Percentiles rank a stretch among this genome's conserved stretches.
Evolutionary conservation across 2,329 filamentous ascomycete species (phyloP).

Genomic region (Colletotrichum sp.): DNA sequence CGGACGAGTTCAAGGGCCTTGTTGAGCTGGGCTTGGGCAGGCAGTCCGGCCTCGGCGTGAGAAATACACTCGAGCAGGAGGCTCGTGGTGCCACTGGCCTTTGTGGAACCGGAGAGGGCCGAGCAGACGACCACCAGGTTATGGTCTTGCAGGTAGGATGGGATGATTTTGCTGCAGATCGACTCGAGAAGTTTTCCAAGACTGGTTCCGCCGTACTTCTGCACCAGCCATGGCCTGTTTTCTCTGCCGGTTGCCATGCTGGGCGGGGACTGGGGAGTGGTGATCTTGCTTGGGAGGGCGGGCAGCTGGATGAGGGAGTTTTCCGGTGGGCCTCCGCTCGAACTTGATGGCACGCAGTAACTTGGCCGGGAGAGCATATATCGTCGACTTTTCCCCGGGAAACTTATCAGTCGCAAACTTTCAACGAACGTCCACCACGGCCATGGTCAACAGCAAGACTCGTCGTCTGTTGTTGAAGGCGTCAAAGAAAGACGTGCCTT

Average conservation of each 20-base stretch:
- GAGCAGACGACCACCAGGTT: slow-evolving; percentile 94
- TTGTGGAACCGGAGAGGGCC: slow-evolving; percentile 90
- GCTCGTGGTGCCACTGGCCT: slow-evolving; percentile 93
- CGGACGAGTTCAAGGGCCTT: slow-evolving; percentile 6
- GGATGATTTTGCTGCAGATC: slow-evolving; percentile 39
- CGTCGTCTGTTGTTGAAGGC: background rate
- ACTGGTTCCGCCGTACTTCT: slow-evolving; percentile 95
- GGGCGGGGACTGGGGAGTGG: background rate
- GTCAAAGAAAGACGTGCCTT: background rate
- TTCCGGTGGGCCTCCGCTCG: background rate
- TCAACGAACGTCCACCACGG: background rate
- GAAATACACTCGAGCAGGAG: slow-evolving; percentile 54
- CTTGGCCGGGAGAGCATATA: background rate
- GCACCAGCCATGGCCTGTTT: slow-evolving; percentile 76
- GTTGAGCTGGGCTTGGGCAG: slow-evolving; percentile 8
- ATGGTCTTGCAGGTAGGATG: slow-evolving; percentile 48
- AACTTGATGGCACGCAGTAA: background rate
- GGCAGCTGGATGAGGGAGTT: background rate
- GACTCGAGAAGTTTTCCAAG: slow-evolving; percentile 89
- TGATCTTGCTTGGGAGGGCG: background rate
- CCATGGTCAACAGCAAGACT: background rate
- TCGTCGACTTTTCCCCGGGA: background rate
- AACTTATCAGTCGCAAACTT: background rate
- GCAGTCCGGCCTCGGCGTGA: slow-evolving; percentile 44
- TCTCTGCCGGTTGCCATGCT: slow-evolving; percentile 31